Base-by-base conservation (phyloP, 202 grass and related monocot genomes). In the Musa balbisiana region DNA sequence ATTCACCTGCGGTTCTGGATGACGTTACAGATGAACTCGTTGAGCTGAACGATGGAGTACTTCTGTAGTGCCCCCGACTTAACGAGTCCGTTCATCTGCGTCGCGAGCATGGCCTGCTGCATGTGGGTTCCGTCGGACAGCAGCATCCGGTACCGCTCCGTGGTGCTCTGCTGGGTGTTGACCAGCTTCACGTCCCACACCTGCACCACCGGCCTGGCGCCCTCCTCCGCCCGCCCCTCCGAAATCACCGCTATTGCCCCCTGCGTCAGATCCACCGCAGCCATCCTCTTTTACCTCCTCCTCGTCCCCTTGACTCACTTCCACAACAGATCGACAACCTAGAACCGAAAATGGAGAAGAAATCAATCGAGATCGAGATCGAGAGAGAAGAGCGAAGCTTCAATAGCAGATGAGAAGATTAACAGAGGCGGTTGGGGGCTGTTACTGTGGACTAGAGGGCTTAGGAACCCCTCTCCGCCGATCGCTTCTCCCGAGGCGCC, bases 121-220 rank as follows among this genome's bases (percentile, higher is more conserved):
- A 78, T 78, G 81, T 90, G 67, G 15, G 71, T 62, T 55, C 91
- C 95, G 43, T 98, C 91, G 52, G 95, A 98, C 51, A 98, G 77
- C 52, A 90, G 67, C 87, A 98, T 85, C 22, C 85, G 84, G 80
- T 78, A 94, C 29, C 95, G 85, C 80, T 98, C 91, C 15, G 86
- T 56, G 10, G 82, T 77, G 73, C 71, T 86, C 49, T 80, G 79
- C 56, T 74, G 17, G 22, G 78, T 70, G 74, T 6, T 78, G 73
- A 94, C 91, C 22, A 33, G 51, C 19, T 75, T 76, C 67, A 98
- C 60, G 49, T 91, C 88, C 71, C 80, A 60, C 50, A 98, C 82
- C 91, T 98, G 91, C 74, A 98, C 83, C 80, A 92, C 81, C 23
- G 95, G 89, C 78, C 84, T 68, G 58, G 83, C 53, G 60, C 79